Evolutionary conservation across 176 grass and related monocot species (phyloP), one percentile per base, ranked within the genome.

Genomic region (Cymbopogon citratus): DNA sequence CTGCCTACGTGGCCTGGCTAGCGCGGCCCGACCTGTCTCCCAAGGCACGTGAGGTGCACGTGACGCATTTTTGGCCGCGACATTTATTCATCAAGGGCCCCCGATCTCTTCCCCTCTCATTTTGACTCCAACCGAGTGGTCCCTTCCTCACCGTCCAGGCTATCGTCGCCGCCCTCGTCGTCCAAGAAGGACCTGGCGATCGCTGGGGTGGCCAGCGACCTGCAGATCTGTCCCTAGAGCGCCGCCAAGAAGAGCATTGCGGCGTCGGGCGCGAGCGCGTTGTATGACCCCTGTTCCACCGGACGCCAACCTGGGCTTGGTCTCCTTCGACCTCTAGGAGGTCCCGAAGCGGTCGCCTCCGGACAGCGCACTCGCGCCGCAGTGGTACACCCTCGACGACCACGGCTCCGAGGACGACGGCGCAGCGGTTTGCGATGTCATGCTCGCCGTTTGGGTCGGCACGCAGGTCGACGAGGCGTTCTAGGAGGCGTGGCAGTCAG

Each of bases 391-490:
- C 16, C 85, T 99, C 43, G 92, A 93, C 21, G 82, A 86, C 18
- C 80, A 87, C 85, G 5, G 59, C 11, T 63, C 46, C 71, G 84
- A 87, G 60, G 83, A 74, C n/a, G n/a, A n/a, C 23, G 66, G 51
- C 62, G 43, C 73, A 2, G 76, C 75, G 10, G 73, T 78, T 11
- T 91, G 83, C 56, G 96, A 99, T 68, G 91, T 95, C 29, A 99
- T 99, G 96, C 87, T 99, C 28, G 90, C 92, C 35, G 92, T 93
- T 7, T 99, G 96, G 96, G 77, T 95, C n/a, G 96, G 96, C 63
- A 99, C 92, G 7, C 96, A 99, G 87, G 91, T 89, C 1, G 96
- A 99, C 77, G 96, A 99, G 87, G 85, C 96, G 59, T 99, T 99
- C 84, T 92, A 95, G 73, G 96, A 95, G 63, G 92, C 96, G 23